phyloP scores from a whole-genome alignment of 2,329 filamentous ascomycete species.

The Fusarium oligoseptatum region DNA sequence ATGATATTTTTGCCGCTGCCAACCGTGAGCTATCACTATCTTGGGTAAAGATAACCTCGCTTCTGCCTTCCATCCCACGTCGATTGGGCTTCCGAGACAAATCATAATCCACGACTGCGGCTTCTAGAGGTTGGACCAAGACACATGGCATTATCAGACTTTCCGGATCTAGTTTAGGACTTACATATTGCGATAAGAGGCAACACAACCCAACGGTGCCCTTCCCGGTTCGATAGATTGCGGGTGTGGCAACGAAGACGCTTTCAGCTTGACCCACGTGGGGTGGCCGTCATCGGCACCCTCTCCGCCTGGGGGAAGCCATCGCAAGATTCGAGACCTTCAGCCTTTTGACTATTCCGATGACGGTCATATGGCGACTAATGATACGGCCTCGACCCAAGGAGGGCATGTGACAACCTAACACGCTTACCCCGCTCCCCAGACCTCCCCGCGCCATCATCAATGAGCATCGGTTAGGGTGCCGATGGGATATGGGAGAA shows the following conservation, averaged over 20 bases:
- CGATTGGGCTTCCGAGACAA: neutral
- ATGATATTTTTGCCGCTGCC: neutral
- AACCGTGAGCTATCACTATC: neutral
- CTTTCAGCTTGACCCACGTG: conserved; percentile 11
- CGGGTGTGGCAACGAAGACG: neutral
- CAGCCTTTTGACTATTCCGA: conserved; percentile 8
- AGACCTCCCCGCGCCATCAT: conserved; percentile 32
- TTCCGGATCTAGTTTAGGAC: conserved; percentile 12
- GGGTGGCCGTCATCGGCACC: conserved; percentile 24
- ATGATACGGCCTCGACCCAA: conserved; percentile 6
- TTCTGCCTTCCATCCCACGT: neutral
- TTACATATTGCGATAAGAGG: conserved; percentile 5
- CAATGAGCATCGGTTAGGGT: conserved; percentile 22
- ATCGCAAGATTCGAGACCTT: conserved; percentile 14
- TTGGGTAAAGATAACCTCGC: neutral
- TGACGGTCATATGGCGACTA: conserved; percentile 16
- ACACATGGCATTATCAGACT: conserved; percentile 6
- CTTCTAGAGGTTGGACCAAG: conserved; percentile 22
- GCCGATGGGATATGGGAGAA: conserved; percentile 25
- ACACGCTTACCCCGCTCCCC: conserved; percentile 32
- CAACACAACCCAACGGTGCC: conserved; percentile 22
- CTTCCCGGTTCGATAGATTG: conserved; percentile 21
- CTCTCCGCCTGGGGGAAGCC: conserved; percentile 13
- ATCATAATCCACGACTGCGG: conserved; percentile 5
- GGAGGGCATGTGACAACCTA: conserved; percentile 27